A percentile compares a stretch with the other conserved stretches of the same genome.
Evolutionary conservation across 148 eudicot genomes (phyloP).

Genomic region (Persicaria tinctoria): DNA sequence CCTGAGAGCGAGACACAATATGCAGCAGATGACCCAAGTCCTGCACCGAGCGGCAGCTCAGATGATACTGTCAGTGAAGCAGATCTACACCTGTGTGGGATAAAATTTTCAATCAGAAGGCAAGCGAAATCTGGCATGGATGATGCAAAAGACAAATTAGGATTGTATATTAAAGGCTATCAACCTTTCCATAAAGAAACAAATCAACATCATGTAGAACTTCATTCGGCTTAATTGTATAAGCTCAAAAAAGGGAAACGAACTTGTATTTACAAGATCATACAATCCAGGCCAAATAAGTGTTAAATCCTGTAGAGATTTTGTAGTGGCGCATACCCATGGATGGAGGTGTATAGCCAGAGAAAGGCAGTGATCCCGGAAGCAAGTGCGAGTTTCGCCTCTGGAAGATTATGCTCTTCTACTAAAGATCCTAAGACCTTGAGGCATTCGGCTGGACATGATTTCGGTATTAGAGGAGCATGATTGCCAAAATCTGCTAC

Average conservation of each 20-base stretch:
- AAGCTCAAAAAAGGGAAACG: too few species aligned
- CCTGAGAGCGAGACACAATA: constrained; percentile 87
- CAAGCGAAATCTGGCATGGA: neutral
- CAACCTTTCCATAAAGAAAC: too few species aligned
- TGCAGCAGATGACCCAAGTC: constrained; percentile 97
- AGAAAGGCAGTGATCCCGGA: constrained; percentile 84
- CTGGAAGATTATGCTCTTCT: constrained; percentile 72
- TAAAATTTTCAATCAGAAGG: constrained; percentile 8
- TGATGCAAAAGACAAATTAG: too few species aligned
- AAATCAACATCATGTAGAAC: too few species aligned
- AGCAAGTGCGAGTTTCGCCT: constrained; percentile 63
- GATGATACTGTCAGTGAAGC: constrained; percentile 69
- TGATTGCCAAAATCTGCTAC: constrained; percentile 37
- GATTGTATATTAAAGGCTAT: too few species aligned
- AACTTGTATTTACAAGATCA: too few species aligned
- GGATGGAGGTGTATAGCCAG: constrained; percentile 72
- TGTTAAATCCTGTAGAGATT: neutral
- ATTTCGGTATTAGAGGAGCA: constrained; percentile 45
- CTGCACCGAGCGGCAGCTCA: constrained; percentile 88
- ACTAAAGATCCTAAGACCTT: constrained; percentile 45
- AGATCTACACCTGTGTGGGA: constrained; percentile 55
- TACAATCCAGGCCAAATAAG: too few species aligned
- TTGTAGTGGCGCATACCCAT: constrained; percentile 43
- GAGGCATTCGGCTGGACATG: constrained; percentile 56
- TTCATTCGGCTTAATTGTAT: too few species aligned